A percentile compares a stretch with the other conserved stretches of the same genome.
These are phyloP conservation scores for Stevia rebaudiana DNA, from an alignment of 140 eudicot species.

Conservation along the genomic window DNA sequence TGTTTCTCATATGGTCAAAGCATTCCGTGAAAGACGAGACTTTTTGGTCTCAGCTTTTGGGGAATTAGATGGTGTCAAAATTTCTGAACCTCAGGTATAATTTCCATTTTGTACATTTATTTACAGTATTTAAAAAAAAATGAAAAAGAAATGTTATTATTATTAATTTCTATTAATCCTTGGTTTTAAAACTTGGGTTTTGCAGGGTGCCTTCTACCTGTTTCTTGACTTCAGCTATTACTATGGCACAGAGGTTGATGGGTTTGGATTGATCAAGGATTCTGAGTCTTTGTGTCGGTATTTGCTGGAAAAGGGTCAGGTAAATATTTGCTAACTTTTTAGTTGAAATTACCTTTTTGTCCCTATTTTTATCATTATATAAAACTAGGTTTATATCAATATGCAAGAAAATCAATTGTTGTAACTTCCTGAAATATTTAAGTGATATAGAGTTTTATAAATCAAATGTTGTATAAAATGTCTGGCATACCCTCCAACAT, in stretches of 20 bases:
- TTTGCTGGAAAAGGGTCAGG: conserved; percentile 91
- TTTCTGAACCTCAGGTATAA: conserved; percentile 89
- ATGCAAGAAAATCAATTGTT: neutral
- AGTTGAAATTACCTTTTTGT: neutral
- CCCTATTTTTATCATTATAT: neutral
- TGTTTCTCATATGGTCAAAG: conserved; percentile 83
- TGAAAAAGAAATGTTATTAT: neutral
- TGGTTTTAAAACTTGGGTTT: conserved; percentile 4
- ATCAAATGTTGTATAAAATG: neutral
- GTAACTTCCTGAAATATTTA: neutral
- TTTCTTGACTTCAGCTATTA: conserved; percentile 90
- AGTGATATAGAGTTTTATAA: neutral
- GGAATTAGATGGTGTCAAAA: conserved; percentile 76
- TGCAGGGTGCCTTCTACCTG: conserved; percentile 96
- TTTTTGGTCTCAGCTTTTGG: conserved; percentile 62
- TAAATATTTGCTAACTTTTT: conserved; percentile 12
- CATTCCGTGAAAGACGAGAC: conserved; percentile 78
- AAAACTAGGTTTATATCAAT: neutral
- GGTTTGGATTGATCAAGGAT: conserved; percentile 66
- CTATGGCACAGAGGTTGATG: conserved; percentile 73
- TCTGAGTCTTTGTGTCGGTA: conserved; percentile 90
- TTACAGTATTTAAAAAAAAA: neutral
- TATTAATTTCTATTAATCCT: neutral
- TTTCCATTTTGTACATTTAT: neutral
- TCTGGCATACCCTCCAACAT: neutral